Percentiles rank a stretch among this genome's conserved stretches.
These are phyloP conservation scores for Paramecium caudatum DNA, from an alignment of 73 alveolate genomes.

Conservation along the genomic window DNA sequence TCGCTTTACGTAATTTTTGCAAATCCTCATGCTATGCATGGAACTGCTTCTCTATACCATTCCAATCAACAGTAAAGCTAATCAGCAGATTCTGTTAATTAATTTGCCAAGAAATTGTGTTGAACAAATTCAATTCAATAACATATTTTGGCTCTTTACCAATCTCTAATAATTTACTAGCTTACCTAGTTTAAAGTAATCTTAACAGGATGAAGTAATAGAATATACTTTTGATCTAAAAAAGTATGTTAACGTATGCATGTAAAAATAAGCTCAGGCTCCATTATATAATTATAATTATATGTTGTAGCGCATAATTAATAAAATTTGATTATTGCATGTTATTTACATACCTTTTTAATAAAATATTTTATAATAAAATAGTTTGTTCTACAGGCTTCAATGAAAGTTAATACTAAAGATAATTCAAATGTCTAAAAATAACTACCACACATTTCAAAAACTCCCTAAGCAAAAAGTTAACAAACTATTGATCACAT, in stretches of 20 bases:
- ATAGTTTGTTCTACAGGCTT: not conserved
- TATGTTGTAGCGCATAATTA: too few relatives aligned
- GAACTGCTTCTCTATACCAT: constrained; percentile 2
- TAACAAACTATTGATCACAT: not conserved
- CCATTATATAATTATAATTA: constrained; percentile 25
- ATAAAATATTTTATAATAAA: too few relatives aligned
- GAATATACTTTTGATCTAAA: not conserved
- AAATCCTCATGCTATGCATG: constrained; percentile 1
- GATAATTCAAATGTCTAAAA: not conserved
- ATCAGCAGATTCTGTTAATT: not conserved
- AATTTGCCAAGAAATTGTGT: not conserved
- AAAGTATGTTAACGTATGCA: constrained; percentile 22
- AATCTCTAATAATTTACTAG: not conserved
- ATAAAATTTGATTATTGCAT: too few relatives aligned
- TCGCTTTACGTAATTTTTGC: not conserved
- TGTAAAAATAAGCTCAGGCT: not conserved
- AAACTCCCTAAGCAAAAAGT: constrained; percentile 38
- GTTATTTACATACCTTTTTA: too few relatives aligned
- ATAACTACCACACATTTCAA: constrained; percentile 18
- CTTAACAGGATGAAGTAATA: not conserved
- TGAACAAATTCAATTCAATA: not conserved
- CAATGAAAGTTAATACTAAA: not conserved
- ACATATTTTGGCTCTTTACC: constrained; percentile 33
- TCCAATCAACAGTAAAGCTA: not conserved
- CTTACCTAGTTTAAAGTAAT: constrained; percentile 6